Evolutionary conservation across 139 green algal genomes (phyloP), one percentile per base, ranked within the genome.

Genomic region (Coelastrella sp.): DNA sequence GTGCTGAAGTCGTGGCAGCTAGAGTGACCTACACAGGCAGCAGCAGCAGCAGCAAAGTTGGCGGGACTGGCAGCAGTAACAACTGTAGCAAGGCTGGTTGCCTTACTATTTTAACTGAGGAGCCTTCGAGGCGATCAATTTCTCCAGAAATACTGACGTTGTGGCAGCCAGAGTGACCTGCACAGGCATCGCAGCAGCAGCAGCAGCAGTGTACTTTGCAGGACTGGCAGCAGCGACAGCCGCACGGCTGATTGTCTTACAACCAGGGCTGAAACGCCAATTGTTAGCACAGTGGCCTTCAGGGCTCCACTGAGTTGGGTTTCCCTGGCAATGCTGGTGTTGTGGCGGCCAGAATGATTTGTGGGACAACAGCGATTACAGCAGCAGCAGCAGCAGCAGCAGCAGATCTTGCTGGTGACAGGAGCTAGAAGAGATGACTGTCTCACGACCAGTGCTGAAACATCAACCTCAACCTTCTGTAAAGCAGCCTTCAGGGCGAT

Each of bases 311-410:
- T 13, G 8, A 71, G 10, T 19, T 71, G 61, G 8, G 61, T 10
- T 71, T 10, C 11, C 61, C 8, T 71, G 11, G 61, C 61, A 71
- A 71, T 71, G 61, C 61, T 19, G 8, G 32, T 47, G 32, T 47
- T 47, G 32, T 47, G 32, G 32, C 32, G 32, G 32, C 32, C 78
- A 84, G 78, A 57, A 20, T 16, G 0, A 64, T 20, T 20, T 73
- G 80, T 20, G 59, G 6, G 5, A 57, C 14, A 7, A n/a, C 16
- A 23, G 7, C 16, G 16, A 32, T 23, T 8, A 23, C 71, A 77
- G 71, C 71, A 77, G 71, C 71, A 77, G 71, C 71, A 77, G 71
- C 80, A 86, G 66, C 66, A 73, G 61, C 83, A 81, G 83, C 83
- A 89, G 66, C 66, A 89, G 32, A 47, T 47, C 32, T 47, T 47